These are phyloP conservation scores for Cryphonectria parasitica DNA, from an alignment of 2,329 filamentous ascomycete genomes.

Conservation along the genomic window DNA sequence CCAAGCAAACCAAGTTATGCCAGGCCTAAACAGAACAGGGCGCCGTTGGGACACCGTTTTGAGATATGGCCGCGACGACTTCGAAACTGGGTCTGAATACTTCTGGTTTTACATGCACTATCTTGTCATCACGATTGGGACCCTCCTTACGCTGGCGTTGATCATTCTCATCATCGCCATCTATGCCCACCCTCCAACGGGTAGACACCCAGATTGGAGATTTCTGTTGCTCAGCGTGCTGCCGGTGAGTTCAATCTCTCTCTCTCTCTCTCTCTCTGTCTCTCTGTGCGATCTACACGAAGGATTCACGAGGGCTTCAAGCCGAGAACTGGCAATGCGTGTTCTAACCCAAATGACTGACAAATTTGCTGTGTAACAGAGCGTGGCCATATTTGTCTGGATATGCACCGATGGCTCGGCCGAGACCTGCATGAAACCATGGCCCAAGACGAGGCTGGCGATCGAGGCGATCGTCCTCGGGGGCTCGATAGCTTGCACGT, in stretches of 20 bases:
- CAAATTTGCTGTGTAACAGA: background rate
- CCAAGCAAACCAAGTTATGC: background rate
- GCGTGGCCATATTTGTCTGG: conserved; percentile 3
- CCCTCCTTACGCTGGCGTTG: background rate
- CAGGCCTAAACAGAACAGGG: background rate
- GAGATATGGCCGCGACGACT: conserved; percentile 6
- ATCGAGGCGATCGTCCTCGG: background rate
- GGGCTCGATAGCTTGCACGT: background rate
- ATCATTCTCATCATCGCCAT: conserved; percentile 4
- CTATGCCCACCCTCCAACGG: background rate
- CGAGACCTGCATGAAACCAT: background rate
- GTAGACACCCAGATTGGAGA: background rate
- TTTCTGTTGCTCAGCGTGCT: background rate
- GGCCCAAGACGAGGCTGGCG: conserved; percentile 2
- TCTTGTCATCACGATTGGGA: background rate
- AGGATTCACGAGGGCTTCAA: no score
- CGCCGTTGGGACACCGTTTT: background rate
- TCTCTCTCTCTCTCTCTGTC: background rate
- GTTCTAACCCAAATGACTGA: background rate
- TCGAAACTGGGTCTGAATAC: background rate
- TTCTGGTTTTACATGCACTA: conserved; percentile 11
- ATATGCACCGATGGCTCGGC: background rate
- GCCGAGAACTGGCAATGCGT: no score
- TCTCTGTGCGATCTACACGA: no score
- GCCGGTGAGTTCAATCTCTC: background rate